A percentile compares a stretch with the other conserved stretches of the same genome.
Conservation (phyloP, 805 yeast species). For the Candida argentea region DNA sequence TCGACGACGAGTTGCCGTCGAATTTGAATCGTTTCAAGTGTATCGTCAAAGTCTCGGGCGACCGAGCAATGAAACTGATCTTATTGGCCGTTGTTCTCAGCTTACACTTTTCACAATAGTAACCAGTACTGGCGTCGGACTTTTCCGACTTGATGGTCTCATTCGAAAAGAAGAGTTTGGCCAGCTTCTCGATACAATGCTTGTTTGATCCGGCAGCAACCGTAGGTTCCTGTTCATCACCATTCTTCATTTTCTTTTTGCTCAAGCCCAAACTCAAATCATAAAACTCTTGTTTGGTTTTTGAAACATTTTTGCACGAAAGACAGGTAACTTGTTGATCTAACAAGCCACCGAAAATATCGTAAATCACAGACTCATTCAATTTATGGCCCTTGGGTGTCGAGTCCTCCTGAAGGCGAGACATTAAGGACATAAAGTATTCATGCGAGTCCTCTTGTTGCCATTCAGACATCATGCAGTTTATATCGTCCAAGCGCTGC, state of each 20-base stretch:
- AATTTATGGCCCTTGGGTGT: conserved; percentile 85
- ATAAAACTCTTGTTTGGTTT: conserved; percentile 87
- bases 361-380: conserved; percentile 74
- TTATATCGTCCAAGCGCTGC: conserved; percentile 66
- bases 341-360: conserved; percentile 86
- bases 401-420: conserved; percentile 82
- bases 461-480: conserved; percentile 96
- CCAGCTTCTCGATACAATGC: conserved; percentile 65
- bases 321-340: conserved; percentile 80
- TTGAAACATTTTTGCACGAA: conserved; percentile 71
- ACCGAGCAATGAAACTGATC: conserved; percentile 58
- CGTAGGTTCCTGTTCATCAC: conserved; percentile 6
- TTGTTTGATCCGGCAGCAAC: conserved; percentile 10
- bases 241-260: conserved; percentile 19
- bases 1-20: conserved; percentile 67
- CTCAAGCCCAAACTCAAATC: conserved; percentile 78
- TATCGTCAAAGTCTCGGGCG: conserved; percentile 81
- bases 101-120: conserved; percentile 81
- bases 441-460: conserved; percentile 98
- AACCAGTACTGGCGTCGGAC: conserved; percentile 58
- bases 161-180: conserved; percentile 72
- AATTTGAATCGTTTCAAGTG: conserved; percentile 90
- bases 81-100: conserved; percentile 69
- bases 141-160: conserved; percentile 66
- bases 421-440: conserved; percentile 85